These are phyloP conservation scores for Cucurbita argyrosperma DNA, from an alignment of 306 rosid species.

Conservation along the genomic window DNA sequence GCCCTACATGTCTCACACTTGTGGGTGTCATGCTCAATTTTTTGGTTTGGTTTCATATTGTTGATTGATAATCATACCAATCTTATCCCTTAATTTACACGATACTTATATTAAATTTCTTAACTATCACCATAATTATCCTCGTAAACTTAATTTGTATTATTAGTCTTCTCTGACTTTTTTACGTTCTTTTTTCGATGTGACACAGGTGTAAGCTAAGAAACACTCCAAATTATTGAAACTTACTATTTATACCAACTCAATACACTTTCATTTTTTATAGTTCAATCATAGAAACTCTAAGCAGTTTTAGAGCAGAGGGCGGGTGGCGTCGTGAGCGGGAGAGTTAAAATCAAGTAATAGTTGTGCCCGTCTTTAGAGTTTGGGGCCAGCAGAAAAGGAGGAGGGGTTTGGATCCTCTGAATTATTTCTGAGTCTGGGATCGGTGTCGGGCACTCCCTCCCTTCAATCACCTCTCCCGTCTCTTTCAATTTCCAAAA, in stretches of 20 bases:
- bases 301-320: conserved; percentile 11
- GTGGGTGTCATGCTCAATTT: conserved; percentile 34
- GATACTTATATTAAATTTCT: conserved; percentile 6
- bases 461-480: conserved; percentile 5
- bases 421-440: background rate
- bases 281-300: too few relatives aligned
- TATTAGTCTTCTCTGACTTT: background rate
- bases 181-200: background rate
- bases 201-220: too few relatives aligned
- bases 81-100: conserved; percentile 35
- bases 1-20: conserved; percentile 33
- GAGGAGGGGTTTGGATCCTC: conserved; percentile 22
- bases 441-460: conserved; percentile 11
- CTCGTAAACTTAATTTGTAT: background rate
- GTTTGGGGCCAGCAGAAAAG: conserved; percentile 33
- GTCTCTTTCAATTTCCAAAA: background rate
- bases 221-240: too few relatives aligned
- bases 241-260: too few relatives aligned
- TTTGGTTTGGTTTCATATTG: conserved; percentile 9
- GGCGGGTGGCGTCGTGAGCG: too few relatives aligned
- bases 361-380: background rate
- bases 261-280: too few relatives aligned
- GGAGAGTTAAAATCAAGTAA: too few relatives aligned
- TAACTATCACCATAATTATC: conserved; percentile 2
- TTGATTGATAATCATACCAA: conserved; percentile 15